Percentiles rank a stretch among this genome's conserved stretches.
Conservation (phyloP, 2,329 filamentous ascomycete species). For the Trichoderma cornu-damae region DNA sequence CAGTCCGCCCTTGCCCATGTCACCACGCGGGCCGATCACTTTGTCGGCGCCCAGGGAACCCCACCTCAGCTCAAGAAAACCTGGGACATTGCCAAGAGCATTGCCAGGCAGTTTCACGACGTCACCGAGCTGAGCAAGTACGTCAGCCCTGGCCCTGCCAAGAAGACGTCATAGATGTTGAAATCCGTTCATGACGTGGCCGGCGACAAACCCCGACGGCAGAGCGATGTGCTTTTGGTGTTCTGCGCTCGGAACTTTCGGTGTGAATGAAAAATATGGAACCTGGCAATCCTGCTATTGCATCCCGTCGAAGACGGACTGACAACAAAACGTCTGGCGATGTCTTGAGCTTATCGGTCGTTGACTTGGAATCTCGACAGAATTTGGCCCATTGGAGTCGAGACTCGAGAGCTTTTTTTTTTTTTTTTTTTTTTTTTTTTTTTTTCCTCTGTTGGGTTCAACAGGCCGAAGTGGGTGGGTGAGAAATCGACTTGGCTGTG, state of each 20-base stretch:
- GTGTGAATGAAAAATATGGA: neutral
- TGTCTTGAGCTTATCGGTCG: neutral
- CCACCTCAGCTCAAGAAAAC: slow-evolving; percentile 72
- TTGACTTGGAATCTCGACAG: neutral
- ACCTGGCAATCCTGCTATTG: neutral
- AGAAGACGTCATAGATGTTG: slow-evolving; percentile 39
- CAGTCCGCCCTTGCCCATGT: slow-evolving; percentile 72
- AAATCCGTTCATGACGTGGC: neutral
- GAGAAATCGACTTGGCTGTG: neutral
- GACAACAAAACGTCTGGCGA: too few relatives aligned
- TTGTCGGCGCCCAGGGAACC: slow-evolving; percentile 79
- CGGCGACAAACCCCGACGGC: neutral
- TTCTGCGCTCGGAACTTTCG: neutral
- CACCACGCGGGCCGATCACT: slow-evolving; percentile 70
- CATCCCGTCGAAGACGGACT: neutral
- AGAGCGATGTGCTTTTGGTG: neutral
- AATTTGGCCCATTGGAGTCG: neutral
- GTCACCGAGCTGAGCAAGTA: slow-evolving; percentile 75
- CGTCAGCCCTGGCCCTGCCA: slow-evolving; percentile 50
- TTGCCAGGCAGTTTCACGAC: slow-evolving; percentile 68
- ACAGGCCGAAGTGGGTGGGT: neutral
- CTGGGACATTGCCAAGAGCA: slow-evolving; percentile 75
- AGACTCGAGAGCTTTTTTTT: neutral
- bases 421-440: too few relatives aligned
- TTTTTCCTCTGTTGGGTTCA: too few relatives aligned